Percentiles rank a stretch among this genome's conserved stretches.
phyloP scores from a whole-genome alignment of 2,329 filamentous ascomycete genomes.

The Neonectria hederae region DNA sequence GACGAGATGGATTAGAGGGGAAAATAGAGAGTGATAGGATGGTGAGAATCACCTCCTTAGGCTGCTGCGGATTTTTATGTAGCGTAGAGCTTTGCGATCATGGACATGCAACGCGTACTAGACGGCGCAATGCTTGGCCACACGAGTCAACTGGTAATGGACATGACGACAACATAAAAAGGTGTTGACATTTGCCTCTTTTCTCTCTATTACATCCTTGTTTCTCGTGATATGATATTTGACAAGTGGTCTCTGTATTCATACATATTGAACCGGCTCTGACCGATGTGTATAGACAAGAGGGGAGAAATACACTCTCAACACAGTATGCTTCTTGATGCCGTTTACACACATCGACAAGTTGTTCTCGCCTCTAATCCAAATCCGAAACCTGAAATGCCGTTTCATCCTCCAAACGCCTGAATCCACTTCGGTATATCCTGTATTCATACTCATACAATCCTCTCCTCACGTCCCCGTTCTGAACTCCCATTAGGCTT shows the following conservation, averaged over 20 bases:
- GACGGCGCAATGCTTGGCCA: constrained; percentile 6
- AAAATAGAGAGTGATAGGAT: constrained; percentile 30
- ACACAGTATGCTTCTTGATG: not conserved
- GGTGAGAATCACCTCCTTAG: constrained; percentile 1
- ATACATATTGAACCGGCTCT: not conserved
- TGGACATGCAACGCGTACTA: constrained; percentile 12
- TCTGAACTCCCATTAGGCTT: constrained; percentile 27
- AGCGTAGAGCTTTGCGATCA: constrained; percentile 9
- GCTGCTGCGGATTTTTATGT: constrained; percentile 12
- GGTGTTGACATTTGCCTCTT: not conserved
- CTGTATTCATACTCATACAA: too few species aligned
- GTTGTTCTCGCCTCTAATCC: not conserved
- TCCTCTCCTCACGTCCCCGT: not conserved
- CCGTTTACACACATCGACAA: not conserved
- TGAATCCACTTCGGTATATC: not conserved
- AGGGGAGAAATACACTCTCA: not conserved
- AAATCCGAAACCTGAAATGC: not conserved
- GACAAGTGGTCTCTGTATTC: not conserved
- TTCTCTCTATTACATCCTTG: not conserved
- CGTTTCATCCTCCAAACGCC: not conserved
- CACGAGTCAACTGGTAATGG: constrained; percentile 13
- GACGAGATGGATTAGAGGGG: constrained; percentile 29
- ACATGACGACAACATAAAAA: constrained; percentile 7
- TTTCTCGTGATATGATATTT: not conserved
- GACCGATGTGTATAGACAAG: not conserved